phyloP scores from a whole-genome alignment of 164 flowering plant species.

The Litsea cubeba region DNA sequence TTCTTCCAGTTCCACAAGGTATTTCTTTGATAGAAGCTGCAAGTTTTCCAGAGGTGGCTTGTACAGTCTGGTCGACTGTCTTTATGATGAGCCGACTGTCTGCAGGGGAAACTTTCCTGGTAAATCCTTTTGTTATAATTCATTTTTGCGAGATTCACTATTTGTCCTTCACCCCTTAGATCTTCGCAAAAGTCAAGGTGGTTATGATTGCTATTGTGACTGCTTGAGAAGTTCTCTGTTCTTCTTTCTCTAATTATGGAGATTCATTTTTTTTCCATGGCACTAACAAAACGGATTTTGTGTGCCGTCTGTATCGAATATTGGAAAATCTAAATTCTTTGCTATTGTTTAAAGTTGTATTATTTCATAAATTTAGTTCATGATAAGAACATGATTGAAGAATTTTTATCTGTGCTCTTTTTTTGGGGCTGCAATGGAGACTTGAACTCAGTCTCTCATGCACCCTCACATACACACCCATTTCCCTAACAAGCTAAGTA shows the following conservation, averaged over 20 bases:
- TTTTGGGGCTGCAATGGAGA: no score
- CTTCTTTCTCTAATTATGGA: background rate
- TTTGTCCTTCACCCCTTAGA: background rate
- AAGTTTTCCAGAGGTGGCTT: conserved; percentile 89
- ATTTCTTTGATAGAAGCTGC: conserved; percentile 85
- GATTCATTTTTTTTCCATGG: background rate
- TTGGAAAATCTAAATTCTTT: no score
- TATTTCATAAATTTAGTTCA: no score
- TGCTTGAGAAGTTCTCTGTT: background rate
- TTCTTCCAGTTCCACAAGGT: conserved; percentile 83
- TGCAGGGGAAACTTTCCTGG: conserved; percentile 81
- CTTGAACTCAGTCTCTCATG: no score
- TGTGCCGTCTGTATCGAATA: no score
- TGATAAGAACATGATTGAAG: no score
- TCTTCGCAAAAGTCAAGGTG: background rate
- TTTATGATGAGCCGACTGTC: conserved; percentile 80
- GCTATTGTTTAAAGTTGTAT: no score
- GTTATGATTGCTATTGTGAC: background rate
- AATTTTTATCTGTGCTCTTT: no score
- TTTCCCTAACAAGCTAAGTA: no score
- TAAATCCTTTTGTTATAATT: conserved; percentile 16
- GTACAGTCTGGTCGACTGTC: conserved; percentile 98
- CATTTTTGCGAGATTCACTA: background rate
- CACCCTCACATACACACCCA: no score
- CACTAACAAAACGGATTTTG: no score